A percentile compares a stretch with the other conserved stretches of the same genome.
These are phyloP conservation scores for Furcasterigmium furcatum DNA, from an alignment of 2,329 filamentous ascomycete species.

Conservation along the genomic window DNA sequence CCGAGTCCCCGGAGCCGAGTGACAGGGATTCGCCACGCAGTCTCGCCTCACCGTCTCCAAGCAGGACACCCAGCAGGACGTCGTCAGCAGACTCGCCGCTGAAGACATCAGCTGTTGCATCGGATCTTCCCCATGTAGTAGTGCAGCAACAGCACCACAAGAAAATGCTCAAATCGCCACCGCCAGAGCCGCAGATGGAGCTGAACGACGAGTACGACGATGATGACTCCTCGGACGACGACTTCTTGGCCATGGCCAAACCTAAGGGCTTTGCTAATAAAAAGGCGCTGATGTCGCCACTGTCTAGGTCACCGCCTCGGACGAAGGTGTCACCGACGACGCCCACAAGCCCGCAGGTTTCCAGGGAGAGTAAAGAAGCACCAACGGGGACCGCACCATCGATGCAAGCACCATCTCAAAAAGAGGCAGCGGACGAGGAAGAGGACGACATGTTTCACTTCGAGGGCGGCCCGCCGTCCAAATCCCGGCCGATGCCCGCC, in stretches of 20 bases:
- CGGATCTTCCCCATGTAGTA: no score
- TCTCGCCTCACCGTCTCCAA: slow-evolving; percentile 1
- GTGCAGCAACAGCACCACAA: not conserved
- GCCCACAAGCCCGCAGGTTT: not conserved
- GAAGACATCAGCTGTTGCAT: not conserved
- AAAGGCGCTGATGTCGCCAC: slow-evolving; percentile 13
- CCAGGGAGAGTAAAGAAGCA: not conserved
- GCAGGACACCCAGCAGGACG: not conserved
- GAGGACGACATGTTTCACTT: slow-evolving; percentile 44
- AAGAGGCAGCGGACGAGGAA: slow-evolving; percentile 7
- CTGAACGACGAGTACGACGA: slow-evolving; percentile 14
- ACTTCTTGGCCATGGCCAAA: slow-evolving; percentile 36
- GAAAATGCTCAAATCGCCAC: slow-evolving; percentile 1
- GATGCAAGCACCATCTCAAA: not conserved
- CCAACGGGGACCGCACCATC: not conserved
- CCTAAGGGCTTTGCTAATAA: slow-evolving; percentile 25
- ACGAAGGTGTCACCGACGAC: slow-evolving; percentile 3
- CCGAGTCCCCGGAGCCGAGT: slow-evolving; percentile 9
- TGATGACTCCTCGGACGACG: slow-evolving; percentile 34
- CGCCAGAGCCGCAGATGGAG: not conserved
- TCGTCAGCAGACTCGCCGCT: not conserved
- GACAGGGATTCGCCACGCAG: slow-evolving; percentile 3
- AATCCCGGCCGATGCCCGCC: slow-evolving; percentile 17
- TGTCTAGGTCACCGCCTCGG: slow-evolving; percentile 5
- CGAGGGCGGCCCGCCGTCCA: slow-evolving; percentile 30